Evolutionary conservation across 169 alveolate genomes (phyloP).

Genomic region (Amoebophrya sp.): DNA sequence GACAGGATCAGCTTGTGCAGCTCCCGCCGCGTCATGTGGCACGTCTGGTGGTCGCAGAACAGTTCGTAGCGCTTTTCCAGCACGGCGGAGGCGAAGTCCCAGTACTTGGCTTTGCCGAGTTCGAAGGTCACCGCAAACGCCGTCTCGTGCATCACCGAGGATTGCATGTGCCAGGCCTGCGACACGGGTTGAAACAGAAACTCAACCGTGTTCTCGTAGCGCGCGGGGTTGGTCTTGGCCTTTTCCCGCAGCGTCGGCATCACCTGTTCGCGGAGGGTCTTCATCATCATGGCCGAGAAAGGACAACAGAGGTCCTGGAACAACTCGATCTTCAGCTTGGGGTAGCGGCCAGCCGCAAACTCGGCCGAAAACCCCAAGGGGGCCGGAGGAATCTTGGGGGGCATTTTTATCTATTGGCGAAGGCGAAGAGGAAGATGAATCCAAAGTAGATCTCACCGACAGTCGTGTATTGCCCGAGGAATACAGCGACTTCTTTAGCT

Average conservation of each 20-base stretch:
- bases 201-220: not conserved
- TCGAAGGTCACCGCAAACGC: not conserved
- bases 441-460: too few relatives aligned
- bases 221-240: not conserved
- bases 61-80: not conserved
- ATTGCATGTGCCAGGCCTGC: not conserved
- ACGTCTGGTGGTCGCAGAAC: not conserved
- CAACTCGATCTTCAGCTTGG: too few relatives aligned
- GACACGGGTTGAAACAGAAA: not conserved
- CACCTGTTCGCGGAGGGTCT: not conserved
- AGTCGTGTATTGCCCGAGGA: too few relatives aligned
- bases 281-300: not conserved
- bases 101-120: not conserved
- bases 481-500: too few relatives aligned
- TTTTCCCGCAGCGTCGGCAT: not conserved
- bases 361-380: too few relatives aligned
- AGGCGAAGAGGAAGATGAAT: too few relatives aligned
- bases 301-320: too few relatives aligned
- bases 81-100: not conserved
- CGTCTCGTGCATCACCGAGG: not conserved
- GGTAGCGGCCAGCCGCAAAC: too few relatives aligned
- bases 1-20: not conserved
- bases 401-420: too few relatives aligned
- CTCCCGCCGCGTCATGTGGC: not conserved
- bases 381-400: too few relatives aligned